Evolutionary conservation across 495 filamentous ascomycete genomes (phyloP), one percentile per base, ranked within the genome.

Genomic region (Bacidia rubella): DNA sequence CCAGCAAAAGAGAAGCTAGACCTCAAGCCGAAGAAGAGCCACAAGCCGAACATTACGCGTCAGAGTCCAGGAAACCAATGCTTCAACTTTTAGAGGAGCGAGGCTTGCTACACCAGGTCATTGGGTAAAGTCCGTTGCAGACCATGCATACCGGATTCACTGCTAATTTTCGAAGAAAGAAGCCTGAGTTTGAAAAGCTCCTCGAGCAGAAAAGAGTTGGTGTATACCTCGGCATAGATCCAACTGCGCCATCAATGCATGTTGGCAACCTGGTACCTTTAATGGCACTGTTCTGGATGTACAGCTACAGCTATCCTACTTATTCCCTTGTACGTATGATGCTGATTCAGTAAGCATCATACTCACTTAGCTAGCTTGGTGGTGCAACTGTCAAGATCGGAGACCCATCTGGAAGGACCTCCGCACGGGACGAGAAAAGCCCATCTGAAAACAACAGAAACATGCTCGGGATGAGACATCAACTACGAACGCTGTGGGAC

Each of bases 201-300:
- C 76, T 96, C 66, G 82, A 74, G 5, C 64, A 71, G 32, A 83
- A 82, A 61, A 73, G 84, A 53, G 74, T 85, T 51, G 86, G 85
- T 26, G 80, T 81, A 47, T 99, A 99, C 62, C 83, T 85, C 38
- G 92, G 92, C 53, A 75, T 99, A 46, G 92, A 99, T 60, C 89
- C 92, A 11, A 96, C 93, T 0, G 93, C 90, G 2, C 75, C 78
- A 23, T 95, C 90, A 3, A 70, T 97, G 57, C 92, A 99, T 63
- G 72, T 97, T 51, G 92, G 92, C 26, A 89, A 99, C 65, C 78
- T 99, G 52, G 68, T 97, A 10, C 90, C 92, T 9, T 74, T 97
- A 40, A 97, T 99, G 92, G 80, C 87, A 0, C 66, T 96, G 24
- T 90, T 88, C 54, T 96, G 92, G 86, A 83, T 87, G 71, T 93